phyloP scores from a whole-genome alignment of 1,284 basidiomycete genomes.

The Leccinum proliferum region DNA sequence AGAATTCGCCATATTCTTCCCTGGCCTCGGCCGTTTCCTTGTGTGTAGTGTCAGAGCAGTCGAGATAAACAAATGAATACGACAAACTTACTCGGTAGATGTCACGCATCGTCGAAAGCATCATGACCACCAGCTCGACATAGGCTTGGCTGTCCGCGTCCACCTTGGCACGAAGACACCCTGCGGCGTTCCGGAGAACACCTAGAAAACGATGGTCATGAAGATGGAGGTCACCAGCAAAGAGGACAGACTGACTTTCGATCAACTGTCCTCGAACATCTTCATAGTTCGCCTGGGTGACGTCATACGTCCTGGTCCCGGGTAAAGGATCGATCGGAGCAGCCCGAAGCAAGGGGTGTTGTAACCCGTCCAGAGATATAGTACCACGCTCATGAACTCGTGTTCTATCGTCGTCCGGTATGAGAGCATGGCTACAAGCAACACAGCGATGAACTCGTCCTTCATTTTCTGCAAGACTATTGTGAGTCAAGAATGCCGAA shows the following conservation, averaged over 20 bases:
- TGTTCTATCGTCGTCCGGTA: conserved; percentile 52
- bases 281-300: conserved; percentile 15
- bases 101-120: conserved; percentile 29
- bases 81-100: conserved; percentile 21
- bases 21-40: conserved; percentile 11
- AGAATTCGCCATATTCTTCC: conserved; percentile 22
- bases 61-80: neutral
- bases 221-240: neutral
- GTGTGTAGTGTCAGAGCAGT: neutral
- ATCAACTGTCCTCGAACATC: conserved; percentile 21
- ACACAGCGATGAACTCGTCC: conserved; percentile 50
- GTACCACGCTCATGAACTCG: conserved; percentile 48
- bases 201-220: conserved; percentile 12
- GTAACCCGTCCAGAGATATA: conserved; percentile 47
- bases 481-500: neutral
- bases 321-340: conserved; percentile 21
- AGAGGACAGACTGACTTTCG: conserved; percentile 18
- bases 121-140: conserved; percentile 24
- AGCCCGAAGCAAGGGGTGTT: conserved; percentile 44
- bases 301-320: conserved; percentile 20
- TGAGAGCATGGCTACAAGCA: conserved; percentile 55
- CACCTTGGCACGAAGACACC: conserved; percentile 16
- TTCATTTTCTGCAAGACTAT: conserved; percentile 37
- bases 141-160: conserved; percentile 26
- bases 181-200: conserved; percentile 22